Evolutionary conservation across 2,329 filamentous ascomycete species (phyloP).

Genomic region (Diaporthe humulicola): DNA sequence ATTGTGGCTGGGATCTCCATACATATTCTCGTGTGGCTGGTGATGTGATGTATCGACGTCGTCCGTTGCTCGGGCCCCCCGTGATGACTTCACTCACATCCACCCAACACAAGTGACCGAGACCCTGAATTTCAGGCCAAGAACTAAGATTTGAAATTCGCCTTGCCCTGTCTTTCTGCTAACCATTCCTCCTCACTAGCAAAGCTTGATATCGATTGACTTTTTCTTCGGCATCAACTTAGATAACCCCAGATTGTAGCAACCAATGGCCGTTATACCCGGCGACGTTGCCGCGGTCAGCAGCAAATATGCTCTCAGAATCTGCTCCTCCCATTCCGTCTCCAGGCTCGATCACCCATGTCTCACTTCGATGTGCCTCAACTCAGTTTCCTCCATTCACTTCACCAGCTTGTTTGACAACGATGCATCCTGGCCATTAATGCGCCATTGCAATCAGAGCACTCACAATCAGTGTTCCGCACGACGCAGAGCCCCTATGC

Average conservation of each 20-base stretch:
- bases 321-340: background rate
- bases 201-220: background rate
- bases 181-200: background rate
- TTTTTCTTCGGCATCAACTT: background rate
- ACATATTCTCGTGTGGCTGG: constrained; percentile 5
- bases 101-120: too few species aligned
- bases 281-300: background rate
- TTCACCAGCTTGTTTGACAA: background rate
- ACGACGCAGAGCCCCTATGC: background rate
- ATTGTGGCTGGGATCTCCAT: constrained; percentile 27
- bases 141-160: background rate
- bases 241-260: background rate
- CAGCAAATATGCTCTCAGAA: background rate
- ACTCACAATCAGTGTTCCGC: background rate
- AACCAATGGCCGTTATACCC: background rate
- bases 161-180: fast-evolving
- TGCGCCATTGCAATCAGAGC: background rate
- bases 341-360: background rate
- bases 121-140: background rate
- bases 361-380: background rate
- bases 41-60: background rate
- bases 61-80: background rate
- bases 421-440: background rate
- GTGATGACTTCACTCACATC: background rate
- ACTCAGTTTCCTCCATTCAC: background rate